Percentiles rank a stretch among this genome's conserved stretches.
Conservation (phyloP, 192 early-diverging fungal species). For the Irineochytrium annulatum region DNA sequence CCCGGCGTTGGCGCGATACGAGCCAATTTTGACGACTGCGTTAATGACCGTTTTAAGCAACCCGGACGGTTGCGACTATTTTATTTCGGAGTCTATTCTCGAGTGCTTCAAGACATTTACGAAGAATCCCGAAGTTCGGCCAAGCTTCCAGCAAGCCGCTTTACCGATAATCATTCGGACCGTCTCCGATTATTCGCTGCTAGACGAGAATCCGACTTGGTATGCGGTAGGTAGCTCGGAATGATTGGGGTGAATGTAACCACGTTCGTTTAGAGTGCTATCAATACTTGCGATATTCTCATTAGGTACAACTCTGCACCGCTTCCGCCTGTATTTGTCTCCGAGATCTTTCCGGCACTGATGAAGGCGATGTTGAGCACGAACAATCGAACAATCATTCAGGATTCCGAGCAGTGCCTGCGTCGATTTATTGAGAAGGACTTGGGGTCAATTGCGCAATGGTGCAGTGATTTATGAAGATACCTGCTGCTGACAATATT, state of each 20-base stretch:
- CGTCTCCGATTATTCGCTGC: conserved; percentile 36
- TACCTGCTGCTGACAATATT: conserved; percentile 23
- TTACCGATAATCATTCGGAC: conserved; percentile 66
- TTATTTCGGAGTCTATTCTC: not conserved
- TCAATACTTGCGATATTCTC: conserved; percentile 71
- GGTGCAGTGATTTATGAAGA: conserved; percentile 46
- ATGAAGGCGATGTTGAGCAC: conserved; percentile 67
- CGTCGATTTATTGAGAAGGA: conserved; percentile 78
- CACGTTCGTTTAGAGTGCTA: conserved; percentile 43
- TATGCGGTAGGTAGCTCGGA: conserved; percentile 24
- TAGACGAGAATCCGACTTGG: conserved; percentile 25
- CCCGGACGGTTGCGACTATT: conserved; percentile 49
- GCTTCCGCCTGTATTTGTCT: conserved; percentile 50
- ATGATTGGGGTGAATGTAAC: not conserved
- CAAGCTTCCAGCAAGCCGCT: conserved; percentile 65
- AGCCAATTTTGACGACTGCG: conserved; percentile 65
- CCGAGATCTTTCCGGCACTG: conserved; percentile 71
- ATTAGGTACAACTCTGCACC: conserved; percentile 69
- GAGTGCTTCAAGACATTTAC: conserved; percentile 14
- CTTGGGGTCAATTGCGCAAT: conserved; percentile 65
- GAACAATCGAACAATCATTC: conserved; percentile 75
- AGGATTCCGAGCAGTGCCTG: conserved; percentile 70
- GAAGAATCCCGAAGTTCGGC: conserved; percentile 41
- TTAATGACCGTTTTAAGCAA: conserved; percentile 71
- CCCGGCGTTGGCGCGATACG: conserved; percentile 68